Evolutionary conservation across 2,329 filamentous ascomycete genomes (phyloP).

Genomic region (Penicillium crustosum): DNA sequence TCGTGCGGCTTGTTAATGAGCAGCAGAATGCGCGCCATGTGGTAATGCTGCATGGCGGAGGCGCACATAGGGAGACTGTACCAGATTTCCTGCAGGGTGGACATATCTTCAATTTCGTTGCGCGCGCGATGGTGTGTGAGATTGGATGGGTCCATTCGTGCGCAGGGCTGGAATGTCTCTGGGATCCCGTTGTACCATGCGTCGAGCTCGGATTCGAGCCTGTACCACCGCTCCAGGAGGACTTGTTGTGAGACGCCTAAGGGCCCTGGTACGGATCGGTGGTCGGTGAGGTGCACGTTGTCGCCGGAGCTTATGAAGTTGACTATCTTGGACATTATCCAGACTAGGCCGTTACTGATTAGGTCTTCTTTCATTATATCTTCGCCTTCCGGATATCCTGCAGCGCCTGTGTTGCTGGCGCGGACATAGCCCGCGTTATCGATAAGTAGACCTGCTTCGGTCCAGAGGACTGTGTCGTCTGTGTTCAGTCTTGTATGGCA

Average conservation of each 20-base stretch:
- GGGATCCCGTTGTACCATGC: constrained; percentile 61
- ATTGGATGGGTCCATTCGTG: constrained; percentile 46
- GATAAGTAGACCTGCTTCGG: constrained; percentile 61
- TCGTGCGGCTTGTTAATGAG: constrained; percentile 46
- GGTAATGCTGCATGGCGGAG: constrained; percentile 56
- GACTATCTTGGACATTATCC: constrained; percentile 65
- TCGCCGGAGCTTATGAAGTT: constrained; percentile 64
- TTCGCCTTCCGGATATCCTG: constrained; percentile 38
- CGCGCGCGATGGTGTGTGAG: constrained; percentile 23
- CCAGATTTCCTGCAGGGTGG: constrained; percentile 59
- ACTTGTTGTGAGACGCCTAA: constrained; percentile 40
- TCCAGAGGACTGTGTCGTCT: constrained; percentile 63
- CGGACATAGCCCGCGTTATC: constrained; percentile 54
- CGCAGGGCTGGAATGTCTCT: constrained; percentile 59
- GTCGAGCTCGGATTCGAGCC: constrained; percentile 57
- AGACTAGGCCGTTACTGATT: constrained; percentile 63
- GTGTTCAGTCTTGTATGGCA: constrained; percentile 61
- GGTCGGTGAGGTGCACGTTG: constrained; percentile 40
- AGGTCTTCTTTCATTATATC: constrained; percentile 61
- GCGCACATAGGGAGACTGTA: constrained; percentile 66
- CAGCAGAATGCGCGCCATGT: constrained; percentile 45
- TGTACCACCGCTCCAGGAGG: constrained; percentile 51
- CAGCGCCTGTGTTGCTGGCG: constrained; percentile 40
- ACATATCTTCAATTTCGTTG: constrained; percentile 35
- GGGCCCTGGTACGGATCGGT: constrained; percentile 28